Evolutionary conservation across 768 basidiomycete genomes (phyloP).

Genomic region (Phylloporus sp.): DNA sequence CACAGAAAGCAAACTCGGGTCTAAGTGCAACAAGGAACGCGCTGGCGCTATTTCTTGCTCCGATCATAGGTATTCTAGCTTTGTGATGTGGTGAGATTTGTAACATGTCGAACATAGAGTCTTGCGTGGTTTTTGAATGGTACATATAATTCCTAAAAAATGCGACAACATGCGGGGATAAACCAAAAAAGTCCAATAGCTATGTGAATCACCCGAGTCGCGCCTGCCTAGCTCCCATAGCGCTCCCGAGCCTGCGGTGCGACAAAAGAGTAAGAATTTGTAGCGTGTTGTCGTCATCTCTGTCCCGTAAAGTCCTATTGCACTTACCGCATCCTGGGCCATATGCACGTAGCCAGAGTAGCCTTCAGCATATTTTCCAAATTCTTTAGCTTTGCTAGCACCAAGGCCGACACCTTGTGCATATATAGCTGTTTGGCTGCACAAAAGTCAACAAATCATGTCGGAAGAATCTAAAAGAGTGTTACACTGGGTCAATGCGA

Average conservation of each 20-base stretch:
- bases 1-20: constrained; percentile 23
- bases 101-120: neutral
- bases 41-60: constrained; percentile 21
- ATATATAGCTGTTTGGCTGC: constrained; percentile 79
- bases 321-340: constrained; percentile 64
- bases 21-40: constrained; percentile 17
- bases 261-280: constrained; percentile 25
- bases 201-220: constrained; percentile 10
- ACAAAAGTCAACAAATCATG: constrained; percentile 8
- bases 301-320: constrained; percentile 18
- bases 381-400: constrained; percentile 85
- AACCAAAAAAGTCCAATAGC: constrained; percentile 14
- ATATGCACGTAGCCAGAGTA: constrained; percentile 67
- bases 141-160: constrained; percentile 18
- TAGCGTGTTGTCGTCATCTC: constrained; percentile 13
- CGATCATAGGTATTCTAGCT: constrained; percentile 27
- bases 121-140: constrained; percentile 3
- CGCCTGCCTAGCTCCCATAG: constrained; percentile 27
- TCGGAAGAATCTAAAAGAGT: neutral
- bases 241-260: constrained; percentile 34
- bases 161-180: constrained; percentile 9
- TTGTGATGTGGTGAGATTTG: constrained; percentile 9
- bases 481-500: constrained; percentile 80
- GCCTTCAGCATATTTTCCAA: constrained; percentile 66
- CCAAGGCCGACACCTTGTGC: constrained; percentile 85